Evolutionary conservation across 2,329 filamentous ascomycete species (phyloP).

Genomic region (Microascus cirrosus): DNA sequence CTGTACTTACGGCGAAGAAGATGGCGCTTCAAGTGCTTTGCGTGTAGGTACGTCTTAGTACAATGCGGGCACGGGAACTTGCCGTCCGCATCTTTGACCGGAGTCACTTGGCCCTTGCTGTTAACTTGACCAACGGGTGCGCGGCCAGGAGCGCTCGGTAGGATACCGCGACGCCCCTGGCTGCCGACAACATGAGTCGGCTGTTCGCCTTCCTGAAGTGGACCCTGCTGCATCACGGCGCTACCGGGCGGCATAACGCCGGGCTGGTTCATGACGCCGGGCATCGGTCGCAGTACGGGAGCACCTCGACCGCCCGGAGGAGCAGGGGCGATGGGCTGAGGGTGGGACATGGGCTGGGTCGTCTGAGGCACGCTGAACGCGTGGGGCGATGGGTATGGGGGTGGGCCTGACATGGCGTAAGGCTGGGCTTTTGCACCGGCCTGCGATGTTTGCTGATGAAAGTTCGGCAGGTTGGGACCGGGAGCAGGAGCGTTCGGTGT

Average conservation of each 20-base stretch:
- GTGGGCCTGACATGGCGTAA: slow-evolving; percentile 31
- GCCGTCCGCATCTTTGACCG: slow-evolving; percentile 90
- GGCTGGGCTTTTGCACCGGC: slow-evolving; percentile 34
- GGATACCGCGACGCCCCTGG: slow-evolving; percentile 80
- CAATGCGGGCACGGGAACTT: slow-evolving; percentile 98
- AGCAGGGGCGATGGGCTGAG: slow-evolving; percentile 66
- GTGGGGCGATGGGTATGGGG: slow-evolving; percentile 41
- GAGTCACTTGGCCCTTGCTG: slow-evolving; percentile 72
- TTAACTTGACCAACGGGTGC: slow-evolving; percentile 56
- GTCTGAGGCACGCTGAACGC: slow-evolving; percentile 53
- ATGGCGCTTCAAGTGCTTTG: slow-evolving; percentile 96
- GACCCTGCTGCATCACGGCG: slow-evolving; percentile 45
- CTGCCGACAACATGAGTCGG: slow-evolving; percentile 91
- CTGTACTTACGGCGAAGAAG: slow-evolving; percentile 77
- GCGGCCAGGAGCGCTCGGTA: slow-evolving; percentile 81
- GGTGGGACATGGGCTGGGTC: slow-evolving; percentile 56
- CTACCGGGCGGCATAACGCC: slow-evolving; percentile 31
- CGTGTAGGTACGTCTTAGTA: slow-evolving; percentile 94
- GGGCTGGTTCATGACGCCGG: slow-evolving; percentile 49
- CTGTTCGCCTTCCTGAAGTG: slow-evolving; percentile 39
- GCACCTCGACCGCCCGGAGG: slow-evolving; percentile 46
- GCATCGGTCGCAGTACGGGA: slow-evolving; percentile 58
- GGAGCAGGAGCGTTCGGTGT: slow-evolving; percentile 52
- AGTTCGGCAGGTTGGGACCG: slow-evolving; percentile 39
- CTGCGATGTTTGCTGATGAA: slow-evolving; percentile 35